Evolutionary conservation across 1,139 yeast species (phyloP).

Genomic region (Candida glucosophila): DNA sequence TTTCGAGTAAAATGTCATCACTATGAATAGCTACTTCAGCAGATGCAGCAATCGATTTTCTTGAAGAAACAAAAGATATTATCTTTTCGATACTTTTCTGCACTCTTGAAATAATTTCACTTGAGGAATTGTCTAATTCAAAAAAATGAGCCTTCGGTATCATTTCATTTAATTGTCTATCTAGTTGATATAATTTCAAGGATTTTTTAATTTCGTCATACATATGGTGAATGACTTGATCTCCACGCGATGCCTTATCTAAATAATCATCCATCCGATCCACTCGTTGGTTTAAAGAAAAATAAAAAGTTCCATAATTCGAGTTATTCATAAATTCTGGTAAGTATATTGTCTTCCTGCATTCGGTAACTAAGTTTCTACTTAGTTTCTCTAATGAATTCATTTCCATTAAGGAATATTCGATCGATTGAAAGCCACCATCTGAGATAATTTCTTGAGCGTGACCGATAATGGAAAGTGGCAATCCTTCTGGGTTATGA

Average conservation of each 20-base stretch:
- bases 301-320: too few relatives aligned
- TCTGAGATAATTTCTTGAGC: conserved; percentile 43
- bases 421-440: conserved; percentile 47
- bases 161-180: conserved; percentile 29
- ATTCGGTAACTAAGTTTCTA: conserved; percentile 31
- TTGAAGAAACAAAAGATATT: conserved; percentile 16
- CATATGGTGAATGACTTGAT: conserved; percentile 38
- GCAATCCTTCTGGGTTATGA: conserved; percentile 56
- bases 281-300: conserved; percentile 32
- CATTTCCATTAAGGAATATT: too few relatives aligned
- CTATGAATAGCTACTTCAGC: conserved; percentile 39
- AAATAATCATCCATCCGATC: conserved; percentile 41
- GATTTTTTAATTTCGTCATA: conserved; percentile 34
- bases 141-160: conserved; percentile 44
- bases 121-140: conserved; percentile 32
- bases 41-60: conserved; percentile 33
- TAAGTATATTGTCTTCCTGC: conserved; percentile 48
- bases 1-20: conserved; percentile 41
- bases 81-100: conserved; percentile 21
- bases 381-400: conserved; percentile 42
- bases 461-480: conserved; percentile 47
- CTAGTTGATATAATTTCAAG: conserved; percentile 37
- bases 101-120: conserved; percentile 26
- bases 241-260: conserved; percentile 55
- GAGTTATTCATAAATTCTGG: too few relatives aligned